Evolutionary conservation across 176 grass and related monocot species (phyloP).

Genomic region (Tuctoria greenei): DNA sequence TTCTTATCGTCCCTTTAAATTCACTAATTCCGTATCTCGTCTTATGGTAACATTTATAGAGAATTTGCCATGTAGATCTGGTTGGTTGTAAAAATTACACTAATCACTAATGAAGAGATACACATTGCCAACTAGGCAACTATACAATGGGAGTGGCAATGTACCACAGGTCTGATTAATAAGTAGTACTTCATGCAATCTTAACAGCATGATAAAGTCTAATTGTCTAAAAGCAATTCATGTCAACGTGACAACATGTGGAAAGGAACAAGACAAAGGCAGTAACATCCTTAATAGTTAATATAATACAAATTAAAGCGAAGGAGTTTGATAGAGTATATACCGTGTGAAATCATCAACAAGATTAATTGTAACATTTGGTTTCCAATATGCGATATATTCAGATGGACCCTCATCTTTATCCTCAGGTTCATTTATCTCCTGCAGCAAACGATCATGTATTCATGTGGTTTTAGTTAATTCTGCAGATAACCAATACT

Average conservation of each 20-base stretch:
- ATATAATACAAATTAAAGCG: conserved; percentile 3
- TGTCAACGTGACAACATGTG: neutral
- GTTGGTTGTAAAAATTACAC: neutral
- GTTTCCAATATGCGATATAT: conserved; percentile 96
- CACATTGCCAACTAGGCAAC: neutral
- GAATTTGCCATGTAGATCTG: neutral
- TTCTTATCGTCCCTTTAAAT: neutral
- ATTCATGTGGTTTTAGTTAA: conserved; percentile 3
- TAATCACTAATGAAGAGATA: neutral
- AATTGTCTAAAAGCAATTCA: conserved; percentile 9
- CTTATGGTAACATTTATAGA: neutral
- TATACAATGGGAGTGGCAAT: neutral
- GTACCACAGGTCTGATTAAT: neutral
- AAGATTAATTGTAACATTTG: conserved; percentile 95
- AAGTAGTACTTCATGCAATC: neutral
- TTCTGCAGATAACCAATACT: conserved; percentile 27
- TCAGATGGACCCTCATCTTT: conserved; percentile 72
- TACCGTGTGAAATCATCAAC: conserved; percentile 93
- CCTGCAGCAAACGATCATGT: conserved; percentile 41
- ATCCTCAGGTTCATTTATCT: conserved; percentile 56
- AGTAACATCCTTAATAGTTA: conserved; percentile 5
- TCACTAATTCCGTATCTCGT: neutral
- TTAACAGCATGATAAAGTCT: neutral
- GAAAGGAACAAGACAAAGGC: neutral
- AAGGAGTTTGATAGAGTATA: conserved; percentile 29